Conservation (phyloP, 306 rosid genomes). For the Nissolia schottii region DNA sequence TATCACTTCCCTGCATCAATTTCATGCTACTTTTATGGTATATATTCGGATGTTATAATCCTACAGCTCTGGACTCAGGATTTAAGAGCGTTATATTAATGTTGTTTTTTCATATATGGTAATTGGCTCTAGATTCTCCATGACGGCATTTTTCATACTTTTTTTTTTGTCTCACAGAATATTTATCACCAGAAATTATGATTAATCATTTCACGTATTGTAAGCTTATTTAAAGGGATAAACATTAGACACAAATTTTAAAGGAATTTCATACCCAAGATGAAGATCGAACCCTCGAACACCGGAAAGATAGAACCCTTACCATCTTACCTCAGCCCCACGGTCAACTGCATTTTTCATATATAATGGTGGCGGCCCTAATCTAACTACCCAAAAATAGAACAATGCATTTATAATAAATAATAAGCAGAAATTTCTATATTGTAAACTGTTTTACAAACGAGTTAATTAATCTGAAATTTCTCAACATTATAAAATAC, state of each 20-base stretch:
- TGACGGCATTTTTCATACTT: constrained; percentile 3
- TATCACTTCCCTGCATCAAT: not conserved
- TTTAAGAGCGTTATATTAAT: not conserved
- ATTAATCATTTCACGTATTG: no score
- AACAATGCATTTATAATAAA: not conserved
- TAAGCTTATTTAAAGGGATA: no score
- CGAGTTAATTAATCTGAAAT: constrained; percentile 9
- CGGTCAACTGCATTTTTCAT: constrained; percentile 14
- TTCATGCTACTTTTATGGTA: not conserved
- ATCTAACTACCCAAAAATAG: not conserved
- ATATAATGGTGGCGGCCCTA: not conserved
- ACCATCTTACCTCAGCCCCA: no score
- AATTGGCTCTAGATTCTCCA: not conserved
- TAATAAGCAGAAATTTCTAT: not conserved
- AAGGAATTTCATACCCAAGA: no score
- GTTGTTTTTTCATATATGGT: not conserved
- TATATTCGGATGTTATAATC: not conserved
- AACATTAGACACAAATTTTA: no score
- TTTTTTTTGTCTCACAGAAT: no score
- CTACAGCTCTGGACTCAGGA: not conserved
- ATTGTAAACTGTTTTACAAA: constrained; percentile 16
- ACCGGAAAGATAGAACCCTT: no score
- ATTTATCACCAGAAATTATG: no score
- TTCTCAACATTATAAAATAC: constrained; percentile 10
- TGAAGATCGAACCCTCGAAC: no score